Evolutionary conservation across 2,329 filamentous ascomycete species (phyloP).

Genomic region (Neofusicoccum laricinum): DNA sequence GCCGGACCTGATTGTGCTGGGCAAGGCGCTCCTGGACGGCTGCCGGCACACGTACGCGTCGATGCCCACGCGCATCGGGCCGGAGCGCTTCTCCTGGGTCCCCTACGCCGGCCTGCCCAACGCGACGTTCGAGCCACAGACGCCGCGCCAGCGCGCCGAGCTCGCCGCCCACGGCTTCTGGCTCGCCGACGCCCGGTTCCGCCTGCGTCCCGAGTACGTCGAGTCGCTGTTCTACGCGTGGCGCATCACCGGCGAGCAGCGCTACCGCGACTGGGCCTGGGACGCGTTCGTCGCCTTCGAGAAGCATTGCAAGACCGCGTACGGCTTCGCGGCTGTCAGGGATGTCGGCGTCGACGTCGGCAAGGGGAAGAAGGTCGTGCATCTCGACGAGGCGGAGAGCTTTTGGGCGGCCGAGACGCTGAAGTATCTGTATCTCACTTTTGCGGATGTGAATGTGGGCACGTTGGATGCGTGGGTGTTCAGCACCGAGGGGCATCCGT

Average conservation of each 20-base stretch:
- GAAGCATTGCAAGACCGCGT: conserved; percentile 36
- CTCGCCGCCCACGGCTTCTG: conserved; percentile 32
- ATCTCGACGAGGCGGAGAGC: conserved; percentile 39
- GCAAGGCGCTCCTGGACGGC: conserved; percentile 39
- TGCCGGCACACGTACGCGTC: conserved; percentile 38
- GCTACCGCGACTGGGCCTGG: conserved; percentile 43
- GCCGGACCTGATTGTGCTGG: conserved; percentile 33
- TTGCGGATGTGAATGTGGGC: conserved; percentile 33
- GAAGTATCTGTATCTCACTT: conserved; percentile 42
- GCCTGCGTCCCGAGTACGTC: conserved; percentile 39
- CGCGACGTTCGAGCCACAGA: conserved; percentile 28
- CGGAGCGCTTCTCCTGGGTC: conserved; percentile 38
- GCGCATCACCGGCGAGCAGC: conserved; percentile 38
- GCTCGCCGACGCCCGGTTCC: conserved; percentile 31
- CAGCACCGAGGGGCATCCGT: conserved; percentile 43
- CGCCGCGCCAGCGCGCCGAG: conserved; percentile 28
- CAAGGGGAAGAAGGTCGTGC: conserved; percentile 23
- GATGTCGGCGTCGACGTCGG: conserved; percentile 29
- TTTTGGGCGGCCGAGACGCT: conserved; percentile 41
- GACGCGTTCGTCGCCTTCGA: conserved; percentile 39
- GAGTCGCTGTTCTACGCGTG: conserved; percentile 41
- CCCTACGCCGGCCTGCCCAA: conserved; percentile 35
- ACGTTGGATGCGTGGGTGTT: conserved; percentile 44
- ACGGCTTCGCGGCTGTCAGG: conserved; percentile 36
- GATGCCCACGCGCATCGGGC: conserved; percentile 37